Percentiles rank a stretch among this genome's conserved stretches.
phyloP scores from a whole-genome alignment of 257 asterid genomes.

The Paulownia fortunei region DNA sequence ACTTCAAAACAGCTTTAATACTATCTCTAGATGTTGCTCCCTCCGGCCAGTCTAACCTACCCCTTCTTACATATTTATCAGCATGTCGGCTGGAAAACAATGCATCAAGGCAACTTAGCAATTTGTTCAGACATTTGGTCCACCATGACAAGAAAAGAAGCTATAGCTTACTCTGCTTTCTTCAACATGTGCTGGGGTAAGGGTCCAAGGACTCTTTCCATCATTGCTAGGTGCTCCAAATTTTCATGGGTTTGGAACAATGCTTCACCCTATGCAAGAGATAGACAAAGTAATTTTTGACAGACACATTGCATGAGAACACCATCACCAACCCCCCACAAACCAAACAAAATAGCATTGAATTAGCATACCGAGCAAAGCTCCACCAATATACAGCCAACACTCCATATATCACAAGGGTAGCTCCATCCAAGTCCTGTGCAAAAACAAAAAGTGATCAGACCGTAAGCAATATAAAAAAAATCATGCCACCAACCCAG shows the following conservation, averaged over 20 bases:
- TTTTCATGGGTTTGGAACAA: conserved; percentile 92
- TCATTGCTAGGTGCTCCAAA: conserved; percentile 95
- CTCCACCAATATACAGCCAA: conserved; percentile 89
- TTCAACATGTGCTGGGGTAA: conserved; percentile 82
- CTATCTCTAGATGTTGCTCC: conserved; percentile 88
- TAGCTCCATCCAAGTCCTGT: conserved; percentile 89
- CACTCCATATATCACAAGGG: conserved; percentile 94
- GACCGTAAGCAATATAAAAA: background rate
- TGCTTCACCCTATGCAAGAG: conserved; percentile 71
- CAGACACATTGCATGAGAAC: background rate
- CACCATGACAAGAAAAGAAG: background rate
- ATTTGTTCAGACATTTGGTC: background rate
- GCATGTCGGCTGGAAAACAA: conserved; percentile 62
- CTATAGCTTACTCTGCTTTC: conserved; percentile 66
- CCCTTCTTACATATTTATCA: conserved; percentile 76
- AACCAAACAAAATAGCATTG: background rate
- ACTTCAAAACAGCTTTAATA: conserved; percentile 71
- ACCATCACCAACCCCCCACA: background rate
- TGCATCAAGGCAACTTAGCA: background rate
- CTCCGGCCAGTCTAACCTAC: conserved; percentile 85
- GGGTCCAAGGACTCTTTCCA: conserved; percentile 90
- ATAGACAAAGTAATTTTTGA: background rate
- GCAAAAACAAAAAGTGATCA: background rate
- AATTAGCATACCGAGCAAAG: conserved; percentile 73
- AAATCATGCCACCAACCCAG: too few relatives aligned